phyloP scores from a whole-genome alignment of 148 eudicot genomes.

The Vaccinium myrtillus region DNA sequence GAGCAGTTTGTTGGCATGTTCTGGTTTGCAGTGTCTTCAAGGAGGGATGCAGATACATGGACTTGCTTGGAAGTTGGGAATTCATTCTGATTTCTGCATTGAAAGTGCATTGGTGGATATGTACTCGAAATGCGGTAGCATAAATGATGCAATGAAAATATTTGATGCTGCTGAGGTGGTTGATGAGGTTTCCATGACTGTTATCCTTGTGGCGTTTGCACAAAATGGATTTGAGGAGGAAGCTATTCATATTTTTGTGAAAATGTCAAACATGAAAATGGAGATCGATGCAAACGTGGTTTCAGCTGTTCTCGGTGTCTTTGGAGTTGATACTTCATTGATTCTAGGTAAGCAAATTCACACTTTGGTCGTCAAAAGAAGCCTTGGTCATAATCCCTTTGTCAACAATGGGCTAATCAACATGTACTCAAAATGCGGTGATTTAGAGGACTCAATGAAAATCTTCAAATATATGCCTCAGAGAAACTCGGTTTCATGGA shows the following conservation, averaged over 20 bases:
- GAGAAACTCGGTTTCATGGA: conserved; percentile 77
- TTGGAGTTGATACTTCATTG: conserved; percentile 64
- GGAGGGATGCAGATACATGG: conserved; percentile 74
- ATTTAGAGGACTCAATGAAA: conserved; percentile 52
- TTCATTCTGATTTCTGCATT: conserved; percentile 58
- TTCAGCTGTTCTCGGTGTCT: conserved; percentile 77
- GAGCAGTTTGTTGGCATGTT: conserved; percentile 66
- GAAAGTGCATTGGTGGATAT: conserved; percentile 93
- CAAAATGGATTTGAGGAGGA: conserved; percentile 82
- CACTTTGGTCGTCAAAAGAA: conserved; percentile 54
- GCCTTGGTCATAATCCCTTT: conserved; percentile 43
- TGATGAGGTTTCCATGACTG: conserved; percentile 73
- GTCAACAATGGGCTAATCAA: conserved; percentile 82
- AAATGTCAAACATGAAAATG: conserved; percentile 55
- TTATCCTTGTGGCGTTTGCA: conserved; percentile 70
- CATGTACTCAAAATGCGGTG: conserved; percentile 93
- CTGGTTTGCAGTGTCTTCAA: conserved; percentile 58
- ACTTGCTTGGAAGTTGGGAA: conserved; percentile 56
- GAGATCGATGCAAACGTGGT: conserved; percentile 70
- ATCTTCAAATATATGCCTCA: conserved; percentile 51
- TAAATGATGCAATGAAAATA: conserved; percentile 57
- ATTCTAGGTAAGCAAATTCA: conserved; percentile 75
- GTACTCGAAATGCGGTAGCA: conserved; percentile 77
- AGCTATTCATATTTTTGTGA: conserved; percentile 57
- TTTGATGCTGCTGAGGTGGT: conserved; percentile 58